Evolutionary conservation across 2,329 filamentous ascomycete genomes (phyloP).

Genomic region (Cadophora sp.): DNA sequence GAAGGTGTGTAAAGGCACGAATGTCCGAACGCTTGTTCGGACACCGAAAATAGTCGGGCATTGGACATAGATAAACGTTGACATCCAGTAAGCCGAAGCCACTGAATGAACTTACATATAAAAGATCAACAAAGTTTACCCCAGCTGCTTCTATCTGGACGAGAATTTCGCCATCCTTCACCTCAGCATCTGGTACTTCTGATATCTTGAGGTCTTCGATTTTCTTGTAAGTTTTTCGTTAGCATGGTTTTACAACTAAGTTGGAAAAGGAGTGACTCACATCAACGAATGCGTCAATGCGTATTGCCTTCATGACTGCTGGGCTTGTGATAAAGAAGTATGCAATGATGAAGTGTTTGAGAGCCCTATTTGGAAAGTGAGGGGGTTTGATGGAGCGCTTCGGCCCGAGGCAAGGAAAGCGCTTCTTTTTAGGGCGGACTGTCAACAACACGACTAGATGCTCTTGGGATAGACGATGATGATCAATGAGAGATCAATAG

Average conservation of each 20-base stretch:
- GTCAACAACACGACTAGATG: neutral
- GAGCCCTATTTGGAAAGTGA: neutral
- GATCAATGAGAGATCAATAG: neutral
- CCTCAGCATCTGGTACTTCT: conserved; percentile 44
- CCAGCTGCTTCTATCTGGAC: conserved; percentile 60
- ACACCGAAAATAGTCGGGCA: neutral
- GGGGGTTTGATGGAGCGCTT: neutral
- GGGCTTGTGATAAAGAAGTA: neutral
- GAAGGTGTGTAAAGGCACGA: neutral
- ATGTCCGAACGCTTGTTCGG: neutral
- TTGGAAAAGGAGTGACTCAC: conserved; percentile 37
- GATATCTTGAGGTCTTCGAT: conserved; percentile 44
- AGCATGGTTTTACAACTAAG: neutral
- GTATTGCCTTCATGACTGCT: conserved; percentile 49
- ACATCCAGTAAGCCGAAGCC: neutral
- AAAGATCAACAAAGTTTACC: conserved; percentile 65
- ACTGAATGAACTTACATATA: conserved; percentile 51
- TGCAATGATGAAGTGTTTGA: neutral
- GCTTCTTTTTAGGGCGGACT: neutral
- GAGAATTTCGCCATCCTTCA: conserved; percentile 48
- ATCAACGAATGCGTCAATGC: conserved; percentile 46
- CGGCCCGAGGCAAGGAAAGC: conserved; percentile 9
- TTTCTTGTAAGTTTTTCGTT: conserved; percentile 36
- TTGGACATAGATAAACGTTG: neutral
- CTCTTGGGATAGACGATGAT: neutral